Conservation (phyloP, 345 rosid species). For the Diplotaxis tenuifolia region DNA sequence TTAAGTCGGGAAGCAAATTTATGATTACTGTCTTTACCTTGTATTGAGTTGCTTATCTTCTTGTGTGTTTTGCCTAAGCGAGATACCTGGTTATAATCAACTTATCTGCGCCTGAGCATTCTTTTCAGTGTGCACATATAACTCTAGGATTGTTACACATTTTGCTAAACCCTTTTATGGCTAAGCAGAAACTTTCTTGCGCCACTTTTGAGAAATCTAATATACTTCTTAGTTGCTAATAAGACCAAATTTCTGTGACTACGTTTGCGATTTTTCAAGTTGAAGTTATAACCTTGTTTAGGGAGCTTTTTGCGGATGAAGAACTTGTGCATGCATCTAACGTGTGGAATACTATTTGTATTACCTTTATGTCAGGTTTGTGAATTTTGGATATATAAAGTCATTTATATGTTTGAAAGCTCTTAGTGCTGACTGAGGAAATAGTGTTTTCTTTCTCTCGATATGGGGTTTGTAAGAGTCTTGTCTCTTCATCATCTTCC, state of each 20-base stretch:
- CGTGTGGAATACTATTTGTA: background rate
- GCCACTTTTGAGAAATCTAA: background rate
- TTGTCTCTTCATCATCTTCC: too few species aligned
- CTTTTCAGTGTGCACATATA: background rate
- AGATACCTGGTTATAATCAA: background rate
- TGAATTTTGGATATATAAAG: constrained; percentile 13
- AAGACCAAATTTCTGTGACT: background rate
- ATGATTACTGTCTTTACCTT: background rate
- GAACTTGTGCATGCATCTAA: constrained; percentile 15
- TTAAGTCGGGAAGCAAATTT: too few species aligned
- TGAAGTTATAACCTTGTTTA: background rate
- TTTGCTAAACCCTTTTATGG: background rate
- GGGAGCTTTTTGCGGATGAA: constrained; percentile 16
- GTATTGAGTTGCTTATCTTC: background rate
- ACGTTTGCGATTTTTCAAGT: background rate
- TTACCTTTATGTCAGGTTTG: background rate
- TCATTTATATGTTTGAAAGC: background rate
- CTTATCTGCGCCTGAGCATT: background rate
- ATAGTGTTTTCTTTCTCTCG: too few species aligned
- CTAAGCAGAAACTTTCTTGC: background rate
- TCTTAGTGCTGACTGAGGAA: background rate
- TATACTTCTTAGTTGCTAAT: background rate
- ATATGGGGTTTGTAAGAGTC: too few species aligned
- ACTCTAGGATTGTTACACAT: background rate
- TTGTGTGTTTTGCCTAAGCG: background rate